These are phyloP conservation scores for Hericium coralloides DNA, from an alignment of 768 basidiomycete species.

Conservation along the genomic window DNA sequence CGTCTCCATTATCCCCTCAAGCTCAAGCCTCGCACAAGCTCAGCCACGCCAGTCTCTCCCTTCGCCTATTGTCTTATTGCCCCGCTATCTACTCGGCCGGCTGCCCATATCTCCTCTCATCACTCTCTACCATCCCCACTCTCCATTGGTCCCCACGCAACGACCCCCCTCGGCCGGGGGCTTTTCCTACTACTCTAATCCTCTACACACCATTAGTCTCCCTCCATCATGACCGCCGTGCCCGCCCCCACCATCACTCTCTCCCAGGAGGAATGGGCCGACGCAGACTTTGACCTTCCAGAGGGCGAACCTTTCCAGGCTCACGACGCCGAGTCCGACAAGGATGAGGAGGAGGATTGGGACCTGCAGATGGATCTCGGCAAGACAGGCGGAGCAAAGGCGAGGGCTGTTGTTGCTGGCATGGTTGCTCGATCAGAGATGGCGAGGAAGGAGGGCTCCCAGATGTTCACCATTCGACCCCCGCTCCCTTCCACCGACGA, in stretches of 20 bases:
- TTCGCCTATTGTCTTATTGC: neutral
- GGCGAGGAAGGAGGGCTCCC: slow-evolving; percentile 26
- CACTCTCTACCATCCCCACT: slow-evolving; percentile 3
- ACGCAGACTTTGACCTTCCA: slow-evolving; percentile 80
- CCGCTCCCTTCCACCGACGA: slow-evolving; percentile 40
- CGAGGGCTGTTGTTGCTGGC: slow-evolving; percentile 28
- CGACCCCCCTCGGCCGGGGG: slow-evolving; percentile 10
- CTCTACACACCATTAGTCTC: neutral
- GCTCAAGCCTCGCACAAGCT: neutral
- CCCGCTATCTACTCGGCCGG: neutral
- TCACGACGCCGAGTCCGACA: slow-evolving; percentile 49
- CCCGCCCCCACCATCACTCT: slow-evolving; percentile 45
- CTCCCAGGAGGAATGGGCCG: slow-evolving; percentile 75
- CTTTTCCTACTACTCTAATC: slow-evolving; percentile 8
- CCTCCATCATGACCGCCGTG: slow-evolving; percentile 42
- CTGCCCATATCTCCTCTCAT: neutral
- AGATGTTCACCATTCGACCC: slow-evolving; percentile 58
- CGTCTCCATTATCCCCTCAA: neutral
- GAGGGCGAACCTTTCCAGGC: slow-evolving; percentile 63
- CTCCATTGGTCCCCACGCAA: slow-evolving; percentile 1
- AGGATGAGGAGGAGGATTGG: slow-evolving; percentile 71
- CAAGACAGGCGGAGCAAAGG: slow-evolving; percentile 44
- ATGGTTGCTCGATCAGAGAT: slow-evolving; percentile 32
- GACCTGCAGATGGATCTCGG: slow-evolving; percentile 69
- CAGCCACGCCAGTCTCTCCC: neutral